Evolutionary conservation across 2,329 filamentous ascomycete genomes (phyloP).

Genomic region (Thelonectria blattea): DNA sequence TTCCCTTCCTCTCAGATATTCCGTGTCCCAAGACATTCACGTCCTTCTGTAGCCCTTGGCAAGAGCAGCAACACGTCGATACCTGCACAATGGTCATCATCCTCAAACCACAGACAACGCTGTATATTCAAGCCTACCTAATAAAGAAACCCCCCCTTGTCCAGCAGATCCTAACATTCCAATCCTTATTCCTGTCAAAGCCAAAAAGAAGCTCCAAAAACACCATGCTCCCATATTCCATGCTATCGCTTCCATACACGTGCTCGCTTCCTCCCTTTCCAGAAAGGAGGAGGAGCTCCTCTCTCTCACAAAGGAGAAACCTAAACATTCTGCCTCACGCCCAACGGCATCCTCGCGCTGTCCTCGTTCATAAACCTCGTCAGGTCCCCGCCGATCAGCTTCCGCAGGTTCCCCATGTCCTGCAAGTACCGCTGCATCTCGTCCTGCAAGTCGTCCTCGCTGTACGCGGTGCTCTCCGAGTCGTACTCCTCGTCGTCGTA

Average conservation of each 20-base stretch:
- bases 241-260: slow-evolving; percentile 18
- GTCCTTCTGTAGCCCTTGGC: no score
- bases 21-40: no score
- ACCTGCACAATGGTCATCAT: not conserved
- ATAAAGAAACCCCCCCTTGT: slow-evolving; percentile 4
- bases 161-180: slow-evolving; percentile 22
- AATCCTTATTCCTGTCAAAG: slow-evolving; percentile 21
- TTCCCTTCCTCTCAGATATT: no score
- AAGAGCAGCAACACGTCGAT: no score
- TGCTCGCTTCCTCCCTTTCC: no score
- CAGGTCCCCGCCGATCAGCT: slow-evolving; percentile 77
- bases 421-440: slow-evolving; percentile 83
- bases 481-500: slow-evolving; percentile 62
- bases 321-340: slow-evolving; percentile 50
- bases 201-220: slow-evolving; percentile 34
- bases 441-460: slow-evolving; percentile 74
- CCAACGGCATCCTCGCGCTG: slow-evolving; percentile 59
- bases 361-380: slow-evolving; percentile 68
- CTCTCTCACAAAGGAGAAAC: not conserved
- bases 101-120: not conserved
- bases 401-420: slow-evolving; percentile 74
- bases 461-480: slow-evolving; percentile 53
- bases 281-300: no score
- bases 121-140: slow-evolving; percentile 10
- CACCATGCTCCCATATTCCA: slow-evolving; percentile 38